Conservation (phyloP, 257 asterid species). For the Henckelia pumila region DNA sequence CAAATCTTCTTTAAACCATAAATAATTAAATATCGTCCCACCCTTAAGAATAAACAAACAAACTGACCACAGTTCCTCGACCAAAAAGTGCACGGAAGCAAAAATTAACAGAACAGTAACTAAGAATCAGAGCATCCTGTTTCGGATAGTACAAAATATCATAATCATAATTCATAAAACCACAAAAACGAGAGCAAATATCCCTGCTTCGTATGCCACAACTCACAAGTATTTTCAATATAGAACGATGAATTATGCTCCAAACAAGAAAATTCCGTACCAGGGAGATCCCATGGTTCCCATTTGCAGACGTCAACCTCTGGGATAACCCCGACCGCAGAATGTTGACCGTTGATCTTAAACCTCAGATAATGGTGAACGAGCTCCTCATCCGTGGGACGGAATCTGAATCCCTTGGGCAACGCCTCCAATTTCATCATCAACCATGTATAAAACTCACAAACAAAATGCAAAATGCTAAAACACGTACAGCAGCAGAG, state of each 20-base stretch:
- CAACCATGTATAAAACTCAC: background rate
- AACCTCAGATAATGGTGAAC: conserved; percentile 59
- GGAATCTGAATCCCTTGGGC: conserved; percentile 74
- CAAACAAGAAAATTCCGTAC: conserved; percentile 26
- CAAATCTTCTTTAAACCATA: too few species aligned
- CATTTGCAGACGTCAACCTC: conserved; percentile 85
- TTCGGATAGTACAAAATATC: too few species aligned
- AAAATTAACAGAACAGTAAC: background rate
- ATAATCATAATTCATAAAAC: background rate
- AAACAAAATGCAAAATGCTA: background rate
- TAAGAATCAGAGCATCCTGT: conserved; percentile 13
- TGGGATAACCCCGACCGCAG: conserved; percentile 62
- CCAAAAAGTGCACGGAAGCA: conserved; percentile 5
- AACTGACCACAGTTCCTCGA: background rate
- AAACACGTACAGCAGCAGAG: background rate
- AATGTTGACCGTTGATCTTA: conserved; percentile 68
- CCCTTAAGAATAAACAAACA: background rate
- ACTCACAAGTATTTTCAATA: too few species aligned
- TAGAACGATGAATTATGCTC: too few species aligned
- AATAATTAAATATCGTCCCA: too few species aligned
- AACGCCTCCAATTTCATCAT: conserved; percentile 47
- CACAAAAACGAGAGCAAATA: background rate
- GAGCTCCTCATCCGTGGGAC: conserved; percentile 80
- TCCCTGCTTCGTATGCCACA: too few species aligned
- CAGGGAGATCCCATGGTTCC: conserved; percentile 95